Conservation (phyloP, 140 eudicot genomes). For the Anethum foeniculum region DNA sequence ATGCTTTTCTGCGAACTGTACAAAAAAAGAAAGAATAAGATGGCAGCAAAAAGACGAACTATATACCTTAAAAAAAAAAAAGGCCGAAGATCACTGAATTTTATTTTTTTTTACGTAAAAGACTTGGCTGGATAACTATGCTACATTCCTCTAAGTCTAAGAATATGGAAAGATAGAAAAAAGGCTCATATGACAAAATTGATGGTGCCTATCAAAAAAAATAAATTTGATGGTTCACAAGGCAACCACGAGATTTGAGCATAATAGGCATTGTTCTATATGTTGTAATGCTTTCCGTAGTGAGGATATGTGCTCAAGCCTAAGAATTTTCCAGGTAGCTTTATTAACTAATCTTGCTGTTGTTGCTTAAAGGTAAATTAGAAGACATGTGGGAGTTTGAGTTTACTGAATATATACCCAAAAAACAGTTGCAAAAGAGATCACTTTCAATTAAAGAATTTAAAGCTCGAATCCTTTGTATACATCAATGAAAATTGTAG, state of each 20-base stretch:
- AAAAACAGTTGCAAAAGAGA: not conserved
- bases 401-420: not conserved
- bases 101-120: not conserved
- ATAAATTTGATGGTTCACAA: not conserved
- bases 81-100: not conserved
- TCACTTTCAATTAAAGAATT: not conserved
- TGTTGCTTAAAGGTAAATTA: not conserved
- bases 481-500: not conserved
- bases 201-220: no score
- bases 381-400: not conserved
- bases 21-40: not conserved
- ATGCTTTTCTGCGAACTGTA: conserved; percentile 1
- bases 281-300: not conserved
- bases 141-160: not conserved
- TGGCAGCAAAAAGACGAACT: not conserved
- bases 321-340: not conserved
- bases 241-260: not conserved
- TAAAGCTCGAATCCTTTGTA: not conserved
- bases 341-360: not conserved
- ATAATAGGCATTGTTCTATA: not conserved
- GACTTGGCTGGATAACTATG: not conserved
- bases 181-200: not conserved
- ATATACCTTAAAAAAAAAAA: not conserved
- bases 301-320: not conserved
- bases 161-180: not conserved